These are phyloP conservation scores for Neurospora sp. DNA, from an alignment of 495 filamentous ascomycete species.

Conservation along the genomic window DNA sequence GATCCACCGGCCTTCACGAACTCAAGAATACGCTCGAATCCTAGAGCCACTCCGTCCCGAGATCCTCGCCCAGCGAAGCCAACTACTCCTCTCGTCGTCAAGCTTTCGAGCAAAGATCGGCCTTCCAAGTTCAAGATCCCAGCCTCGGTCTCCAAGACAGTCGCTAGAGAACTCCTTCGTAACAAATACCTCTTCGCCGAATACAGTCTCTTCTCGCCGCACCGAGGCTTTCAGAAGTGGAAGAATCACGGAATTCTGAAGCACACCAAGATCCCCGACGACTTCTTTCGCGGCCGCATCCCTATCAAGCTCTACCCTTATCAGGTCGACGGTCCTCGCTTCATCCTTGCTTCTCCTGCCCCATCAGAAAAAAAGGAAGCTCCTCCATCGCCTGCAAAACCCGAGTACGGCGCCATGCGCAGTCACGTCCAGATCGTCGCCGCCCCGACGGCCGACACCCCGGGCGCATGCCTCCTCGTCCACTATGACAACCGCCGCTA, in stretches of 20 bases:
- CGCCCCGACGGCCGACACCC: constrained; percentile 84
- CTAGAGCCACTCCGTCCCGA: not conserved
- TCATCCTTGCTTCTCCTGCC: not conserved
- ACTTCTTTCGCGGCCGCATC: not conserved
- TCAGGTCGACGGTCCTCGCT: not conserved
- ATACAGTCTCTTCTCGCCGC: not conserved
- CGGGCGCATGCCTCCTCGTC: constrained; percentile 64
- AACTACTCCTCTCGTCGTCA: not conserved
- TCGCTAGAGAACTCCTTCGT: not conserved
- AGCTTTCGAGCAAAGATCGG: not conserved
- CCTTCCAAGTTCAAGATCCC: not conserved
- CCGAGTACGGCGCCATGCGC: constrained; percentile 44
- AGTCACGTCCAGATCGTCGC: constrained; percentile 60
- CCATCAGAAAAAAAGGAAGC: not conserved
- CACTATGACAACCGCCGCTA: constrained; percentile 75
- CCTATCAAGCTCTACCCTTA: constrained; percentile 1
- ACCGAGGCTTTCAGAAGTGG: not conserved
- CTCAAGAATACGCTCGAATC: not conserved
- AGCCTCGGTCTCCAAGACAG: not conserved
- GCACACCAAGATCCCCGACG: not conserved
- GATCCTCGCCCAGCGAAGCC: not conserved
- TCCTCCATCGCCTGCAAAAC: not conserved
- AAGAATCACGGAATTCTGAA: not conserved
- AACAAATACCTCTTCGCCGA: not conserved
- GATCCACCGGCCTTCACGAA: not conserved